Base-by-base conservation (phyloP, 164 flowering plant genomes). In the Vitis rupestris region DNA sequence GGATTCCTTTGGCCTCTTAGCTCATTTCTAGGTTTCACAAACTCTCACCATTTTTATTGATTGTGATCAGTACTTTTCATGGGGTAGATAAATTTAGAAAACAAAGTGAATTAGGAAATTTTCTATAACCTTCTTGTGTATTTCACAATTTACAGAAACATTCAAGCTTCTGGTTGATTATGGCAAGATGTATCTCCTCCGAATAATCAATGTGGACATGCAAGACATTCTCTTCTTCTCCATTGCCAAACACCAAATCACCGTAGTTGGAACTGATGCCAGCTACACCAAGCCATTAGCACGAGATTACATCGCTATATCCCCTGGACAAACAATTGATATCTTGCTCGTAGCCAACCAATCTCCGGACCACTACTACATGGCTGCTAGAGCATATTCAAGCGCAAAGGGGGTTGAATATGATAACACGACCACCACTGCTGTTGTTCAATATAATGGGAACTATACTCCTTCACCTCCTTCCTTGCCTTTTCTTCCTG, bases 151-250 rank as follows among this genome's bases (percentile, higher is more conserved):
- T 66, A 68, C 82, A 82, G 87, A 37, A 14, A 84, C 79, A 11
- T 79, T 75, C 68, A 72, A 63, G 69, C 59, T 78, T 12, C 30
- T 13, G 31, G 81, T 82, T 19, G 72, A 77, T n/a, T 37, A 69
- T 27, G 82, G 80, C 11, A 76, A 80, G 19, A 80, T 83, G 0
- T 82, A 80, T 50, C 81, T 84, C 4, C 79, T 83, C 30, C 81
- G 86, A 3, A 23, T 84, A 9, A 53, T 85, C 27, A 76, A 73
- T 17, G 66, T 76, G 2, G 80, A 47, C 44, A 17, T 73, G 66
- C 53, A 69, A 13, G 74, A 68, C 3, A 44, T 63, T 10, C 57
- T 65, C n/a, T 76, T 76, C 56, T 69, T 76, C 54, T 10, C 73
- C n/a, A 57, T 76, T 10, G 76, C 79, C 12, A 54, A 69, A 9